Percentiles rank a stretch among this genome's conserved stretches.
phyloP scores from a whole-genome alignment of 495 filamentous ascomycete species.

The Acidiella bohemica region DNA sequence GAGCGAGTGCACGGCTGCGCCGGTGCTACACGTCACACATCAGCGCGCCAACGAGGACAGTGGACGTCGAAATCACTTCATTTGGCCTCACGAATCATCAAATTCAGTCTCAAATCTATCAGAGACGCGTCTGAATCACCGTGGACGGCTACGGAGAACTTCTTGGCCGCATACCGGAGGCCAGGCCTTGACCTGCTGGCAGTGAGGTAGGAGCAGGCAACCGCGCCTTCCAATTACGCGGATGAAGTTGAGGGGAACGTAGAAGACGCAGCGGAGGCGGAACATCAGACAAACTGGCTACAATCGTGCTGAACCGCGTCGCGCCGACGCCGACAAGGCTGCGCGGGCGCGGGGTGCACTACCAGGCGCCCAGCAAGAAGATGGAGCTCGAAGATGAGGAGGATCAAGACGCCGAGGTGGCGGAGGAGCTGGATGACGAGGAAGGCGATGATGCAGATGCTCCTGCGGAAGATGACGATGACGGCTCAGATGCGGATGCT shows the following conservation, averaged over 20 bases:
- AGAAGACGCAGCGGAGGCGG: neutral
- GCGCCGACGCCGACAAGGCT: constrained; percentile 19
- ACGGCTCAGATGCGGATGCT: constrained; percentile 28
- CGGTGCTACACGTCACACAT: neutral
- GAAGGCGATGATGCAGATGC: constrained; percentile 12
- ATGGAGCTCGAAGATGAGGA: constrained; percentile 15
- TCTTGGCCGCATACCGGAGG: neutral
- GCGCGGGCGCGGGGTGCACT: constrained; percentile 19
- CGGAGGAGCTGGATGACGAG: constrained; percentile 23
- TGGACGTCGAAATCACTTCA: no score
- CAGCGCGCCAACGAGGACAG: neutral
- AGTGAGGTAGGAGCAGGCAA: neutral
- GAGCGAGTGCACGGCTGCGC: neutral
- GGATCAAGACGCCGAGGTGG: constrained; percentile 10
- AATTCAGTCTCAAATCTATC: neutral
- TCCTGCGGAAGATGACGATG: constrained; percentile 38
- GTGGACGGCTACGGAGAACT: neutral
- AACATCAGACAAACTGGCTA: constrained; percentile 15
- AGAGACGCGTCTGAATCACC: no score
- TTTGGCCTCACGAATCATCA: neutral
- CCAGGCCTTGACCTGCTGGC: neutral
- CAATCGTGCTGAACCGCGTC: constrained; percentile 15
- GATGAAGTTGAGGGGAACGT: neutral
- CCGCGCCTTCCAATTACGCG: neutral
- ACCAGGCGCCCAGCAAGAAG: constrained; percentile 1